Evolutionary conservation across 2,329 filamentous ascomycete species (phyloP).

Genomic region (Aureobasidium lini): DNA sequence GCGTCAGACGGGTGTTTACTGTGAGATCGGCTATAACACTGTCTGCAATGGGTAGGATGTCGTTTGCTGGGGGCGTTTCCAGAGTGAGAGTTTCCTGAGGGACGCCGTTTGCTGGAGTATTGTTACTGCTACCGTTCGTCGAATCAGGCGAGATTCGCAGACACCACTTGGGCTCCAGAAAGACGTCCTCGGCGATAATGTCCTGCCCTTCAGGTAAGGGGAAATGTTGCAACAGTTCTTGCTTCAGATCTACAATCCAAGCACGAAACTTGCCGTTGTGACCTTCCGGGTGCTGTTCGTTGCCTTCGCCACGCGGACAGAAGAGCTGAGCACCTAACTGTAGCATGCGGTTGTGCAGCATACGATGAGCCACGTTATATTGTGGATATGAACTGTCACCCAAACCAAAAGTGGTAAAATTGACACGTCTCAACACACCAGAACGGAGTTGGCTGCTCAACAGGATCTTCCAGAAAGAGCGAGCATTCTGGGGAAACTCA

Average conservation of each 20-base stretch:
- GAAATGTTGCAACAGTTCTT: conserved; percentile 57
- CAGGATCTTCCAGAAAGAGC: conserved; percentile 76
- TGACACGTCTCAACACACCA: conserved; percentile 59
- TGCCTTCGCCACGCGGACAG: conserved; percentile 74
- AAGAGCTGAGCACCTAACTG: conserved; percentile 76
- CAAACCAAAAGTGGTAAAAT: conserved; percentile 80
- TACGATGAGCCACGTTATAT: conserved; percentile 87
- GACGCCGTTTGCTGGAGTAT: neutral
- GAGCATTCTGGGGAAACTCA: conserved; percentile 78
- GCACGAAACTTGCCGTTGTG: conserved; percentile 38
- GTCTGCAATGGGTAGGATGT: conserved; percentile 51
- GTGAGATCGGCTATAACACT: conserved; percentile 52
- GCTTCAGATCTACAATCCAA: conserved; percentile 50
- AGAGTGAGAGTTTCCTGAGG: conserved; percentile 3
- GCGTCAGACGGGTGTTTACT: conserved; percentile 67
- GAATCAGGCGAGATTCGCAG: conserved; percentile 32
- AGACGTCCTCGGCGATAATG: conserved; percentile 66
- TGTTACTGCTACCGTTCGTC: neutral
- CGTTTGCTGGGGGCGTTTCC: conserved; percentile 28
- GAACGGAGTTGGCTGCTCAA: conserved; percentile 69
- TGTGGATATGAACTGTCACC: conserved; percentile 93
- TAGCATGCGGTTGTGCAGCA: conserved; percentile 73
- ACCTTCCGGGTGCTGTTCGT: conserved; percentile 91
- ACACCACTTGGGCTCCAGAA: conserved; percentile 68
- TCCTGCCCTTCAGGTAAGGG: conserved; percentile 60